phyloP scores from a whole-genome alignment of 2,329 filamentous ascomycete species.

The Scedosporium apiospermum region DNA sequence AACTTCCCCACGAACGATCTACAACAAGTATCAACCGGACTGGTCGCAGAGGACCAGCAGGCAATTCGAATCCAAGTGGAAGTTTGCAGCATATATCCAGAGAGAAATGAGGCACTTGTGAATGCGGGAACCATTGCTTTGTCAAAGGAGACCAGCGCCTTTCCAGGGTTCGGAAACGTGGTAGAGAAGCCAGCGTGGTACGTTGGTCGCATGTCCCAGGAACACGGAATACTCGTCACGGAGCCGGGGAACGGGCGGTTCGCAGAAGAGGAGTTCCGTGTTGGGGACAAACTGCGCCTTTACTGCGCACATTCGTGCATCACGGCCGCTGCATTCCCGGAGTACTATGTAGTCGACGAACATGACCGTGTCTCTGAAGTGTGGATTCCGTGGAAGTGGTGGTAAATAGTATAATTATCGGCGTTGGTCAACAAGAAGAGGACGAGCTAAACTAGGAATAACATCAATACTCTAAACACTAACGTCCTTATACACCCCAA shows the following conservation, averaged over 20 bases:
- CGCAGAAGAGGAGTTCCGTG: constrained; percentile 18
- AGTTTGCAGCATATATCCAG: constrained; percentile 27
- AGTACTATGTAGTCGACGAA: constrained; percentile 26
- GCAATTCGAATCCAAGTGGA: constrained; percentile 22
- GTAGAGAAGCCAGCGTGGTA: constrained; percentile 19
- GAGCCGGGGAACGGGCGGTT: constrained; percentile 12
- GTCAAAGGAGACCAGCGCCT: constrained; percentile 22
- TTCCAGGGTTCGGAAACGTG: constrained; percentile 20
- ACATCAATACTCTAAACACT: too few relatives aligned
- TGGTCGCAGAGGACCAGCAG: constrained; percentile 19
- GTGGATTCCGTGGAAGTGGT: constrained; percentile 29
- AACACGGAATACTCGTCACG: constrained; percentile 25
- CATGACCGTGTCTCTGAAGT: constrained; percentile 21
- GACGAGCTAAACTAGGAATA: too few relatives aligned
- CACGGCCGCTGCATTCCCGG: constrained; percentile 24
- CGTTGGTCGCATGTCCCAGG: constrained; percentile 25
- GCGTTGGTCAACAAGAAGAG: too few relatives aligned
- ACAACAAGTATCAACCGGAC: constrained; percentile 25
- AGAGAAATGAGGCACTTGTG: constrained; percentile 26
- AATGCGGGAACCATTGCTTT: constrained; percentile 26
- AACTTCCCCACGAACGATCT: constrained; percentile 29
- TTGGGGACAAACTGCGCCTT: constrained; percentile 23
- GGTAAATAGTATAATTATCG: constrained; percentile 10
- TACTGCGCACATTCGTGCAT: constrained; percentile 26
- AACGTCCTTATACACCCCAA: too few relatives aligned